phyloP scores from a whole-genome alignment of 2,329 filamentous ascomycete species.

The Monilinia fructicola region DNA sequence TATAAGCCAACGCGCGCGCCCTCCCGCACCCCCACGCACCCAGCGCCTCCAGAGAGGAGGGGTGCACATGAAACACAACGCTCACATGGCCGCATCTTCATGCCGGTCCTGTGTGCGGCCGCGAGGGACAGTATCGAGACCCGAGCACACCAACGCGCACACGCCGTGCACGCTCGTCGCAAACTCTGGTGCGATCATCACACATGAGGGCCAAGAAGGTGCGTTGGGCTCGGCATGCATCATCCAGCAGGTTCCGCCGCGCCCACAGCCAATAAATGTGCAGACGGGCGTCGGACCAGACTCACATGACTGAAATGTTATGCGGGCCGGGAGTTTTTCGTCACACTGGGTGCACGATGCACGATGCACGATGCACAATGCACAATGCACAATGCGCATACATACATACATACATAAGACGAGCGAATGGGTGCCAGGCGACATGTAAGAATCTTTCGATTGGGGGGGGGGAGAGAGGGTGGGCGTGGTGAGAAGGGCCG shows the following conservation, averaged over 20 bases:
- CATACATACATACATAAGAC: background rate
- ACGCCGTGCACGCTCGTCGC: background rate
- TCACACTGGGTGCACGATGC: conserved; percentile 1
- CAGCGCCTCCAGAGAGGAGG: background rate
- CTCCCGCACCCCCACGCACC: too few species aligned
- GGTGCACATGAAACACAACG: background rate
- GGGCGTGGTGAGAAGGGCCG: conserved; percentile 6
- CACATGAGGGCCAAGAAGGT: background rate
- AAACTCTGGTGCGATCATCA: background rate
- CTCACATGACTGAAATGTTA: conserved; percentile 16
- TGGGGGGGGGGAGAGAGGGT: background rate
- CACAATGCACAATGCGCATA: too few species aligned
- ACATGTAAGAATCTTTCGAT: background rate
- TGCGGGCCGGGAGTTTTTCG: background rate
- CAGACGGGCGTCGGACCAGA: background rate
- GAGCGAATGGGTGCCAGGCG: too few species aligned
- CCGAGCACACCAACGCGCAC: background rate
- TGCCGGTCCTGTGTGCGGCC: background rate
- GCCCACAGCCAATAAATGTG: background rate
- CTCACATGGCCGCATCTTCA: conserved; percentile 14
- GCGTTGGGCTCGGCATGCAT: background rate
- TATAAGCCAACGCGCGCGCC: background rate
- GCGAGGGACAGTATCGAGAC: background rate
- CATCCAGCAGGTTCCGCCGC: background rate
- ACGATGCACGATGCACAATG: too few species aligned